phyloP scores from a whole-genome alignment of 768 basidiomycete species.

The Thelephora ganbajun region DNA sequence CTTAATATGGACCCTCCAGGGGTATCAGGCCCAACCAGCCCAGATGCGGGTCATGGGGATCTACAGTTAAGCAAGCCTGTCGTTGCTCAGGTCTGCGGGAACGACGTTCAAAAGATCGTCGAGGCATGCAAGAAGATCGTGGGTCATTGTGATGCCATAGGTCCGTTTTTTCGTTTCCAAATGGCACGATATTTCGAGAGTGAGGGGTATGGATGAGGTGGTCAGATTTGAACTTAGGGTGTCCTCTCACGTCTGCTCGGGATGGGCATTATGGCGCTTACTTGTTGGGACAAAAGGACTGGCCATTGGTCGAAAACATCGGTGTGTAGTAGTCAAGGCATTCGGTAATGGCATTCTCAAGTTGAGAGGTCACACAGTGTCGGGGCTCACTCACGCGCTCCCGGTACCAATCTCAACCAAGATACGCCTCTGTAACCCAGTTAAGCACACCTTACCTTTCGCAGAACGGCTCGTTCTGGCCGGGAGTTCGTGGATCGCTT shows the following conservation, averaged over 20 bases:
- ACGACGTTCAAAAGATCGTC: constrained; percentile 48
- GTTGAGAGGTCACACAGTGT: constrained; percentile 27
- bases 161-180: constrained; percentile 22
- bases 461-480: constrained; percentile 44
- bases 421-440: constrained; percentile 29
- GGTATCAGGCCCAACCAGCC: not conserved
- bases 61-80: constrained; percentile 24
- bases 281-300: constrained; percentile 57
- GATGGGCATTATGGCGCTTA: constrained; percentile 65
- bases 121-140: constrained; percentile 47
- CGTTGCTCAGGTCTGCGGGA: constrained; percentile 63
- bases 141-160: constrained; percentile 52
- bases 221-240: constrained; percentile 69
- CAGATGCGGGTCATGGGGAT: not conserved
- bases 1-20: constrained; percentile 32
- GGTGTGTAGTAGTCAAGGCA: constrained; percentile 24
- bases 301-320: constrained; percentile 52
- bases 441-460: constrained; percentile 38
- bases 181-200: not conserved
- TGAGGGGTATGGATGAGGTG: constrained; percentile 5
- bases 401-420: constrained; percentile 52
- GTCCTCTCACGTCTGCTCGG: constrained; percentile 57
- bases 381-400: constrained; percentile 48
- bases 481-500: constrained; percentile 55
- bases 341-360: not conserved